These are phyloP conservation scores for Lachnellula hyalina DNA, from an alignment of 2,329 filamentous ascomycete genomes.

Conservation along the genomic window DNA sequence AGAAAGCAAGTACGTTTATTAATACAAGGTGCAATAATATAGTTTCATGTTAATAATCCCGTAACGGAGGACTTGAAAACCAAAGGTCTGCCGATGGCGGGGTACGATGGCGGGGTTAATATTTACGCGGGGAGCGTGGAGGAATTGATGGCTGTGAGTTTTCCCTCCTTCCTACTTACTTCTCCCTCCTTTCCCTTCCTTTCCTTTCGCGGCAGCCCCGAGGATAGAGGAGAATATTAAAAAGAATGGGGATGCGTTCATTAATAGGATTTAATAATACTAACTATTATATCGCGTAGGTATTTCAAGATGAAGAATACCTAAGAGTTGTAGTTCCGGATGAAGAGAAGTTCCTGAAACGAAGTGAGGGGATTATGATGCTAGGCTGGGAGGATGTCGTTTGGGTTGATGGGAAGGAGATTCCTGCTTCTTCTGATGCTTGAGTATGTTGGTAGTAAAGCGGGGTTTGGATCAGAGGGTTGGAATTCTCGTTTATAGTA, in stretches of 20 bases:
- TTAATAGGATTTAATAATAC: too few species aligned
- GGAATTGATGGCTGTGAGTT: constrained; percentile 2
- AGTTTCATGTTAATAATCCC: not conserved
- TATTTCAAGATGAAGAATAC: constrained; percentile 8
- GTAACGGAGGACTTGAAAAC: not conserved
- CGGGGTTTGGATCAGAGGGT: too few species aligned
- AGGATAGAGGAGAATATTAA: too few species aligned
- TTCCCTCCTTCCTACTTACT: too few species aligned
- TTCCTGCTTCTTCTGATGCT: not conserved
- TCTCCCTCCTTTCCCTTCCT: too few species aligned
- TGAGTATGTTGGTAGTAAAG: too few species aligned
- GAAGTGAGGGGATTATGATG: constrained; percentile 2
- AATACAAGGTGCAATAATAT: not conserved
- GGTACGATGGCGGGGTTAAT: constrained; percentile 3
- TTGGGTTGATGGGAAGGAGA: not conserved
- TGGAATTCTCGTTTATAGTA: too few species aligned
- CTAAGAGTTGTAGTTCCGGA: constrained; percentile 2
- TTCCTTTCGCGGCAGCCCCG: too few species aligned
- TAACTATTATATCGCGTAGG: not conserved
- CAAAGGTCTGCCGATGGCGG: not conserved
- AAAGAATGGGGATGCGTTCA: too few species aligned
- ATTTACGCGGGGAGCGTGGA: not conserved
- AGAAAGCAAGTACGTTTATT: too few species aligned
- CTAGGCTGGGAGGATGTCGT: not conserved
- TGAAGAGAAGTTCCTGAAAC: constrained; percentile 5